A percentile compares a stretch with the other conserved stretches of the same genome.
Evolutionary conservation across 352 stramenopile genomes (phyloP).

Genomic region (Phytophthora citrophthora): DNA sequence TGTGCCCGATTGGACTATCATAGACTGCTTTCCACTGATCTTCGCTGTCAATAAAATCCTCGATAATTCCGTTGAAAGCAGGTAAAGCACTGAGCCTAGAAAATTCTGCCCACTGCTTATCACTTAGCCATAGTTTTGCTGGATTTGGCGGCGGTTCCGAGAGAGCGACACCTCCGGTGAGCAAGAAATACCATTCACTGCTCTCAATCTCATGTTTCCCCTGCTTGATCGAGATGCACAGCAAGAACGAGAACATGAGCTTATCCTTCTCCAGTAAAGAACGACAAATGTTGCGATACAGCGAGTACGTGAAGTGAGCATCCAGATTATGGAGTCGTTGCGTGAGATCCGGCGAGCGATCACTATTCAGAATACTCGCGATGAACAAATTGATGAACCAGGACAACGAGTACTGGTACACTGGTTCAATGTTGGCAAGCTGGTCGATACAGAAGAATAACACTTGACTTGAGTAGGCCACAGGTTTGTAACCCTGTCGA

Average conservation of each 20-base stretch:
- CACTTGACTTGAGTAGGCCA: slow-evolving; percentile 91
- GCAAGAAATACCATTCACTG: slow-evolving; percentile 93
- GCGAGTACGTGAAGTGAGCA: slow-evolving; percentile 91
- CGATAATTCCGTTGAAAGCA: slow-evolving; percentile 78
- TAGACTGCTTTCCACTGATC: slow-evolving; percentile 91
- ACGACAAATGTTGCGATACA: slow-evolving; percentile 94
- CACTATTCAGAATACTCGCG: slow-evolving; percentile 88
- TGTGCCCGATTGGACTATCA: slow-evolving; percentile 83
- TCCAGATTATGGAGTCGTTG: slow-evolving; percentile 86
- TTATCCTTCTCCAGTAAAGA: slow-evolving; percentile 95
- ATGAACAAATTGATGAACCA: slow-evolving; percentile 95
- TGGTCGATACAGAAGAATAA: slow-evolving; percentile 96
- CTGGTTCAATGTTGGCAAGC: slow-evolving; percentile 93
- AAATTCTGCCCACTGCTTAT: slow-evolving; percentile 95
- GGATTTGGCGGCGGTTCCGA: slow-evolving; percentile 92
- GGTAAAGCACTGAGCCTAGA: slow-evolving; percentile 84
- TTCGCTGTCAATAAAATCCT: slow-evolving; percentile 82
- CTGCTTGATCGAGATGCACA: slow-evolving; percentile 90
- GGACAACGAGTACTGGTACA: slow-evolving; percentile 93
- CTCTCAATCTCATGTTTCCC: slow-evolving; percentile 80
- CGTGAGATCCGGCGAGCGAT: slow-evolving; percentile 74
- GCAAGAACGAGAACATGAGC: slow-evolving; percentile 93
- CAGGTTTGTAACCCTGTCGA: slow-evolving; percentile 87
- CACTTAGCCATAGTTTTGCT: slow-evolving; percentile 88
- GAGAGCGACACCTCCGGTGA: slow-evolving; percentile 92